These are phyloP conservation scores for Microdochium trichocladiopsis DNA, from an alignment of 2,329 filamentous ascomycete species.

Conservation along the genomic window DNA sequence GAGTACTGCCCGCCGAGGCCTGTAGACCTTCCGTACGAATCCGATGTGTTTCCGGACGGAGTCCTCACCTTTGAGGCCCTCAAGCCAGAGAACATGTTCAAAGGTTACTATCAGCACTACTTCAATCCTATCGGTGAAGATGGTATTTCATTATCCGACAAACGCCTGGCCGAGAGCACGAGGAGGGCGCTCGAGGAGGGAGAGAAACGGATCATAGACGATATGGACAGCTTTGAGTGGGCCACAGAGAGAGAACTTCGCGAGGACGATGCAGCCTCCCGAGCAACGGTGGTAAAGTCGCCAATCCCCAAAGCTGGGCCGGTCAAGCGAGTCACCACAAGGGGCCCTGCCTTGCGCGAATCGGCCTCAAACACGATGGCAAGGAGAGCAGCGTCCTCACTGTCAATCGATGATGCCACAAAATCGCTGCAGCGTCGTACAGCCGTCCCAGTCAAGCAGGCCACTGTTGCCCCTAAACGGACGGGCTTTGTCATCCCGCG, in stretches of 20 bases:
- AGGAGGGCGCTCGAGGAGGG: conserved; percentile 45
- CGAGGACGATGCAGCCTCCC: conserved; percentile 23
- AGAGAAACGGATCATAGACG: conserved; percentile 60
- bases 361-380: conserved; percentile 46
- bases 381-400: conserved; percentile 44
- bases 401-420: conserved; percentile 34
- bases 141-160: conserved; percentile 56
- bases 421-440: conserved; percentile 21
- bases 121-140: conserved; percentile 60
- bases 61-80: conserved; percentile 50
- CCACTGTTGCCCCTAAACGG: conserved; percentile 14
- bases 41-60: conserved; percentile 57
- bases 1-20: conserved; percentile 83
- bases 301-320: conserved; percentile 2
- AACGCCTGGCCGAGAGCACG: conserved; percentile 48
- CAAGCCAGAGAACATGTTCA: conserved; percentile 51
- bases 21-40: conserved; percentile 59
- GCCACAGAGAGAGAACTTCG: conserved; percentile 49
- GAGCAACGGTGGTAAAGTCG: conserved; percentile 15
- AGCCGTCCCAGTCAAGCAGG: conserved; percentile 14
- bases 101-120: conserved; percentile 55
- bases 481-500: conserved; percentile 15
- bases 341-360: conserved; percentile 10
- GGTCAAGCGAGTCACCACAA: conserved; percentile 2
- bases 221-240: conserved; percentile 58